Conservation (phyloP, 495 filamentous ascomycete species). For the Aspergillus saccharolyticus region DNA sequence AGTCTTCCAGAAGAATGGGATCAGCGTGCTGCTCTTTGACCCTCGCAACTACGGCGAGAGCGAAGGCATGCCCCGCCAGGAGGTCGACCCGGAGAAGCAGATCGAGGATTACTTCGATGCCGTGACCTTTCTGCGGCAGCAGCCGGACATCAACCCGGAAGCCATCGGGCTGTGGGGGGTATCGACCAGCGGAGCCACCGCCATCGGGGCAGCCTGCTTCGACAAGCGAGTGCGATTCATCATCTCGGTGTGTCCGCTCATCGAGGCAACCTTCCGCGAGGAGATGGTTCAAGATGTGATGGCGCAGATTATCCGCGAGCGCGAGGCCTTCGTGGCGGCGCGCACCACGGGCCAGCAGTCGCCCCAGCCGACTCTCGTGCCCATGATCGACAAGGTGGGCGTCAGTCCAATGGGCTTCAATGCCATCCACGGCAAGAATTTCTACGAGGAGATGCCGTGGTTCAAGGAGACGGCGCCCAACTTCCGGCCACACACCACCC, state of each 20-base stretch:
- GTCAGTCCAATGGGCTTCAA: constrained; percentile 29
- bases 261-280: constrained; percentile 5
- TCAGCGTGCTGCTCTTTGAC: constrained; percentile 41
- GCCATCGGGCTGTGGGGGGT: constrained; percentile 38
- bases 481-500: background rate
- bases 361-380: constrained; percentile 16
- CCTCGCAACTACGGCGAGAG: constrained; percentile 32
- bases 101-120: constrained; percentile 37
- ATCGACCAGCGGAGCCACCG: constrained; percentile 27
- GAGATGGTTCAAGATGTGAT: constrained; percentile 11
- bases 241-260: constrained; percentile 24
- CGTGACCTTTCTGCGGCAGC: constrained; percentile 24
- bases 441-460: background rate
- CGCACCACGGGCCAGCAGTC: no score
- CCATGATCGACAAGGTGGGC: constrained; percentile 26
- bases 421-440: background rate
- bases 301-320: constrained; percentile 20
- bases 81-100: constrained; percentile 31
- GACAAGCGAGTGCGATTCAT: constrained; percentile 25
- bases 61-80: constrained; percentile 40
- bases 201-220: constrained; percentile 20
- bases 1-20: constrained; percentile 31
- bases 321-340: constrained; percentile 18
- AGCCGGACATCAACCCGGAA: constrained; percentile 24
- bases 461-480: background rate